Evolutionary conservation across 306 rosid species (phyloP), one percentile per base, ranked within the genome.

Genomic region (Castanea sativa): DNA sequence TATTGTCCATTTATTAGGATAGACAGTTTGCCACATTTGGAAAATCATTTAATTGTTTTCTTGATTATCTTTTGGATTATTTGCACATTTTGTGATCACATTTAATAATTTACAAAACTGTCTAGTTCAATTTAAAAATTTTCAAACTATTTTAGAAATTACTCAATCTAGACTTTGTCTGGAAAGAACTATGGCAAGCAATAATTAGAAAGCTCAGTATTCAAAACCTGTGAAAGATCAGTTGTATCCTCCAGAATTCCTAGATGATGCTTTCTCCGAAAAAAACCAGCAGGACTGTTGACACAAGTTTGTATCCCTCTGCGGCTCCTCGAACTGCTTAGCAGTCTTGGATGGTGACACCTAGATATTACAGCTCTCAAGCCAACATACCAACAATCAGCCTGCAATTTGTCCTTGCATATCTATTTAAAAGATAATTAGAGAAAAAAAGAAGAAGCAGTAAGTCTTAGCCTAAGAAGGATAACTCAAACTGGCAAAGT

Each of bases 331-430:
- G 84, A 83, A 85, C 87, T 85, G 27, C 76, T 83, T 32, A 79
- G 75, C 45, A 92, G 83, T 78, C 82, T 79, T 5, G 88, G 85
- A 74, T 90, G 73, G 75, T 83, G 87, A 77, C 71, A 83, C 80
- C 87, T 77, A 18, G 91, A 90, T 79, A 87, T 85, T 78, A 87
- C 76, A 69, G 92, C 89, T 86, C 81, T 89, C 88, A 93, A 86
- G 56, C 98, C 98, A 32, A 89, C 81, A 85, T 85, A 86, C 98
- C 98, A 93, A 81, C 85, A 74, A 85, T 94, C 85, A 73, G 92
- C 93, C 81, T 93, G 98, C 53, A 76, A 82, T 84, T 87, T 89
- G 84, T 93, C 98, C 82, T 93, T 90, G 90, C 97, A 91, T 71
- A 87, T 90, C 98, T 93, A 77, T 55, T 79, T 69, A 70, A 74